Conservation (phyloP, 257 asterid genomes). For the Osmanthus fragrans region DNA sequence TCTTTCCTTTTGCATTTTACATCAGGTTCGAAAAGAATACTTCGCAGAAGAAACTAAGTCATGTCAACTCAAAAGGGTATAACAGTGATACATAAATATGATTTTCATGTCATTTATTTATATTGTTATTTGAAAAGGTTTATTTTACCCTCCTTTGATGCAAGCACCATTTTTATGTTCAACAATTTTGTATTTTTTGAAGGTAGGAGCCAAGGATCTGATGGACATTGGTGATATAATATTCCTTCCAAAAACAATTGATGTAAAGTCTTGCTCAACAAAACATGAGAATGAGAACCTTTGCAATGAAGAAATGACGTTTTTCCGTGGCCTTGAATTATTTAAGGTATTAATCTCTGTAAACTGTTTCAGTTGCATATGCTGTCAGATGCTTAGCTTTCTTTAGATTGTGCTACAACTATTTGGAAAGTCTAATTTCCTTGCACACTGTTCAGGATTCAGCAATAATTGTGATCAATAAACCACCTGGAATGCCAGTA, state of each 20-base stretch:
- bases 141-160: not conserved
- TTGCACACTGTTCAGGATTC: conserved; percentile 48
- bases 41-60: conserved; percentile 33
- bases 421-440: conserved; percentile 18
- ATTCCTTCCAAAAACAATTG: conserved; percentile 73
- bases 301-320: conserved; percentile 44
- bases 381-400: conserved; percentile 7
- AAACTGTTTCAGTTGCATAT: conserved; percentile 9
- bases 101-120: conserved; percentile 11
- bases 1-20: conserved; percentile 16
- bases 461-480: conserved; percentile 73
- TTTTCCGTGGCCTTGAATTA: conserved; percentile 63
- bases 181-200: conserved; percentile 22
- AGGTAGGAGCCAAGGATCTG: conserved; percentile 81
- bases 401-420: conserved; percentile 12
- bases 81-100: not conserved
- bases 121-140: conserved; percentile 1
- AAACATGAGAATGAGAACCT: conserved; percentile 30
- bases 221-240: conserved; percentile 68
- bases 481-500: conserved; percentile 95
- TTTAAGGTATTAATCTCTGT: conserved; percentile 52
- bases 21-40: conserved; percentile 68
- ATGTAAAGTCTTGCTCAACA: conserved; percentile 40
- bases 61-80: conserved; percentile 63
- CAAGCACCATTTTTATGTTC: not conserved